phyloP scores from a whole-genome alignment of 2,329 filamentous ascomycete genomes.

The Plenodomus biglobosus region DNA sequence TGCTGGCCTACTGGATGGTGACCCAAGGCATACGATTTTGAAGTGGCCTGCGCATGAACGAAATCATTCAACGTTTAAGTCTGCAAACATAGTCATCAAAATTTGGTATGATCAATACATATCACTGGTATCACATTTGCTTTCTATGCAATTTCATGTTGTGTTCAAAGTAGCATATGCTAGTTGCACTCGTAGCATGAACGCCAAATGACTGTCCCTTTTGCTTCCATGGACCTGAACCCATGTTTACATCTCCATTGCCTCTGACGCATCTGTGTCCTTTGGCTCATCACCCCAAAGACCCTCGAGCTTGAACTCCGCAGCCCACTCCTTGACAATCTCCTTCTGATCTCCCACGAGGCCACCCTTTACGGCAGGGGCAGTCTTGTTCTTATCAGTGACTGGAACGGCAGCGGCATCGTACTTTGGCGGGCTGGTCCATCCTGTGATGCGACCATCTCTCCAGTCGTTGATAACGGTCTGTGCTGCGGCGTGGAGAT shows the following conservation, averaged over 20 bases:
- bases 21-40: too few relatives aligned
- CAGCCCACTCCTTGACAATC: constrained; percentile 89
- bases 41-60: too few relatives aligned
- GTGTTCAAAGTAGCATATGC: neutral
- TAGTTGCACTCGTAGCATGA: constrained; percentile 2
- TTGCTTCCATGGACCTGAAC: constrained; percentile 1
- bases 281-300: constrained; percentile 72
- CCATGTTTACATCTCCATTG: constrained; percentile 37
- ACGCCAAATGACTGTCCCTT: constrained; percentile 13
- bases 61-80: neutral
- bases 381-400: constrained; percentile 44
- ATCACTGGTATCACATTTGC: constrained; percentile 6
- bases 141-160: neutral
- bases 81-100: neutral
- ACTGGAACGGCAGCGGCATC: constrained; percentile 58
- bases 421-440: constrained; percentile 75
- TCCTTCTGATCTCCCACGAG: constrained; percentile 68
- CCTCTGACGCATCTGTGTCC: constrained; percentile 38
- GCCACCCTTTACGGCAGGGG: constrained; percentile 30
- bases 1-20: too few relatives aligned
- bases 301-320: constrained; percentile 93
- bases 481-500: constrained; percentile 83
- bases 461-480: constrained; percentile 96
- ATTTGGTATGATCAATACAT: neutral
- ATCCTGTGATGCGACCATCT: constrained; percentile 91